These are phyloP conservation scores for Dalbergia cochinchinensis DNA, from an alignment of 306 rosid species.

Conservation along the genomic window DNA sequence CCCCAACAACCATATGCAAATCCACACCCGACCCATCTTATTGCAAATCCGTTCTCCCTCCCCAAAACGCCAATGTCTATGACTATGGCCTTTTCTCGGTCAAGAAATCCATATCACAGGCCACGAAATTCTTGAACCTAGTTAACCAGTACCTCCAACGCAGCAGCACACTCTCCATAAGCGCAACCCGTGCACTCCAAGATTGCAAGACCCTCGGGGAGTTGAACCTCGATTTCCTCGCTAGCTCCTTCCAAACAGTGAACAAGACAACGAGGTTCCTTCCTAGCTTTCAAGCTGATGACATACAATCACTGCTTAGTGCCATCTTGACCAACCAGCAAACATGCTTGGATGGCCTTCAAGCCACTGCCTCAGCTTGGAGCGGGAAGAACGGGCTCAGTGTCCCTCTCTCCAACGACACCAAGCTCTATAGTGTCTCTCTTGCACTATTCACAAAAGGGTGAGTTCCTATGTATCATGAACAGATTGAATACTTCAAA, in stretches of 20 bases:
- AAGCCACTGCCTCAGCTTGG: slow-evolving; percentile 62
- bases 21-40: slow-evolving; percentile 71
- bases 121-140: slow-evolving; percentile 52
- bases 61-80: slow-evolving; percentile 57
- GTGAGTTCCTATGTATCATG: not conserved
- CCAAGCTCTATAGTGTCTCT: slow-evolving; percentile 74
- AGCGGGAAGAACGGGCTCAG: slow-evolving; percentile 54
- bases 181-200: slow-evolving; percentile 65
- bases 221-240: slow-evolving; percentile 68
- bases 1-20: slow-evolving; percentile 58
- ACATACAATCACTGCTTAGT: slow-evolving; percentile 68
- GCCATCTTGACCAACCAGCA: slow-evolving; percentile 79
- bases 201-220: slow-evolving; percentile 66
- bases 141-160: slow-evolving; percentile 55
- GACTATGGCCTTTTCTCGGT: slow-evolving; percentile 64
- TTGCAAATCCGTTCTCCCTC: slow-evolving; percentile 66
- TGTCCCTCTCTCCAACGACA: slow-evolving; percentile 63
- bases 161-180: slow-evolving; percentile 44
- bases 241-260: slow-evolving; percentile 52
- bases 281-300: slow-evolving; percentile 56
- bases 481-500: no score
- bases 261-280: slow-evolving; percentile 39
- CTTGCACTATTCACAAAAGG: slow-evolving; percentile 73
- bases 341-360: slow-evolving; percentile 79
- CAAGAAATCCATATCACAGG: slow-evolving; percentile 58